phyloP scores from a whole-genome alignment of 2,329 filamentous ascomycete species.

The Neonectria hederae region DNA sequence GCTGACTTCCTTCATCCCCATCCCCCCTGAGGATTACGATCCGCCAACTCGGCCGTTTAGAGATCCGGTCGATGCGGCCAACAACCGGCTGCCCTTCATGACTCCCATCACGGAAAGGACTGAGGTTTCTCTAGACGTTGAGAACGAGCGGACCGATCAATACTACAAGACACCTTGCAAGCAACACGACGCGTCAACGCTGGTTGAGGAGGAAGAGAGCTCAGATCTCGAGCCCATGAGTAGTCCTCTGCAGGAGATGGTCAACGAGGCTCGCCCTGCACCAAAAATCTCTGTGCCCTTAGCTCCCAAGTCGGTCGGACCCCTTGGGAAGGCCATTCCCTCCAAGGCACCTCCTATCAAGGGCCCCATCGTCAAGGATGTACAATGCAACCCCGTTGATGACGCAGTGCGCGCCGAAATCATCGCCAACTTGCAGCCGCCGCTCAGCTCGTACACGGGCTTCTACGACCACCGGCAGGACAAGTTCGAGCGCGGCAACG shows the following conservation, averaged over 20 bases:
- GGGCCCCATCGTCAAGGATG: slow-evolving; percentile 81
- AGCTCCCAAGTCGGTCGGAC: slow-evolving; percentile 51
- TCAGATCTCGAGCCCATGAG: slow-evolving; percentile 61
- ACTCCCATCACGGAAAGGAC: slow-evolving; percentile 97
- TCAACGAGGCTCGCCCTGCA: slow-evolving; percentile 60
- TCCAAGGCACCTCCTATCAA: slow-evolving; percentile 59
- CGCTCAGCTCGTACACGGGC: slow-evolving; percentile 77
- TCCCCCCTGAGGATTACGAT: slow-evolving; percentile 87
- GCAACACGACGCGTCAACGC: slow-evolving; percentile 45
- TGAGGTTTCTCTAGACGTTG: slow-evolving; percentile 81
- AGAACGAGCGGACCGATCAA: slow-evolving; percentile 67
- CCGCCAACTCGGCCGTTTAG: slow-evolving; percentile 82
- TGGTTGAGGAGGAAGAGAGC: slow-evolving; percentile 45
- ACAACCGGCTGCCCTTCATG: slow-evolving; percentile 96
- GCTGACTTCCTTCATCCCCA: slow-evolving; percentile 76
- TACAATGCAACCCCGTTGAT: slow-evolving; percentile 89
- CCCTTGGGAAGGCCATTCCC: slow-evolving; percentile 45
- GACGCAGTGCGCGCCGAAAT: slow-evolving; percentile 79
- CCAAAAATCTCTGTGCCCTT: slow-evolving; percentile 63
- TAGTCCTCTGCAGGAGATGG: slow-evolving; percentile 77
- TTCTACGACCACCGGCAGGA: slow-evolving; percentile 78
- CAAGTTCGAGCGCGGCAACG: slow-evolving; percentile 71
- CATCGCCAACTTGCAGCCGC: slow-evolving; percentile 76
- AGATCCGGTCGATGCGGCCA: slow-evolving; percentile 80
- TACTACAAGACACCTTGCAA: slow-evolving; percentile 80